Base-by-base conservation (phyloP, 1,284 basidiomycete species). In the Xerocomus minutiporus region DNA sequence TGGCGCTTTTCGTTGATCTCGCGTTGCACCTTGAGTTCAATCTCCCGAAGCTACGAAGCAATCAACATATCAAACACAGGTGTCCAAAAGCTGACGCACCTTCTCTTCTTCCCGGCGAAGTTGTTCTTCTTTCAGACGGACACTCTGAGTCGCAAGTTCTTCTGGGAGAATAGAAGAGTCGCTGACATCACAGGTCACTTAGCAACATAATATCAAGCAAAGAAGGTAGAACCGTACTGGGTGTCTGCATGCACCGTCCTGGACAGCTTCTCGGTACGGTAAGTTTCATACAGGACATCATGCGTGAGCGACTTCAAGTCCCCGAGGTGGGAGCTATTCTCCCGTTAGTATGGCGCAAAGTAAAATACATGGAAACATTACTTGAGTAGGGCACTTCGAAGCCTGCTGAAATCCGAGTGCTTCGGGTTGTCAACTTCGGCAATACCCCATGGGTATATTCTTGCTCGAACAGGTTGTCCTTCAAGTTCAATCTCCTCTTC, bases 1-100 rank as follows among this genome's bases (percentile, higher is more conserved):
- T 99, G 97, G 67, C 95, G 82, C 81, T 97, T 97, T 79, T 99
- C 92, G 73, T 93, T 93, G 74, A 99, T 96, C 80, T 99, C 97
- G 56, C 97, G 86, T 73, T 98, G 96, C 36, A 98, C 94, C 71
- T 93, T 94, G 72, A 98, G 82, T 71, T 99, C 97, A 71, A 98
- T 94, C 76, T 99, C 97, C 63, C 96, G 91, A 59, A 99, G 79
- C 86, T 93, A 68, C 48, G 23, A 50, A 56, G 53, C 53, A 47
- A 46, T 59, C 53, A 61, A 38, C 42, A 42, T 9, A 44, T 57
- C 46, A 38, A 50, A 41, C 17, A 44, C 48, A 41, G 41, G 35
- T 7, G 11, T 43, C 23, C 11, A 17, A 25, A 39, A 29, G 34
- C 44, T 3, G 26, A 56, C 71, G 9, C 39, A 87, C 86, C 78